Evolutionary conservation across 148 eudicot species (phyloP).

Genomic region (Selenicereus undatus): DNA sequence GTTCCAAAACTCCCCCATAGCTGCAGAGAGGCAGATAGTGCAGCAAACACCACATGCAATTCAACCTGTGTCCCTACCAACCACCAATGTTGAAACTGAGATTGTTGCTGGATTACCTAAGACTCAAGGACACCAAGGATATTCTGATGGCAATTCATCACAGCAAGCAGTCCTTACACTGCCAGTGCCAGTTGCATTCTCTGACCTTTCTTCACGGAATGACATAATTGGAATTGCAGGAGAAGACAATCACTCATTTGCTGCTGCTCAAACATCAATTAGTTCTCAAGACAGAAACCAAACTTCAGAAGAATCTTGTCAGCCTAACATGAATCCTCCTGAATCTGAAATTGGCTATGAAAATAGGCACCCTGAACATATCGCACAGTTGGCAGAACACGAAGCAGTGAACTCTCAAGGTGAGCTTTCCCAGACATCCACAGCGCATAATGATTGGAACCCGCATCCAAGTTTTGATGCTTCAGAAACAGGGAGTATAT

Average conservation of each 20-base stretch:
- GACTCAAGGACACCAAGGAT: conserved; percentile 21
- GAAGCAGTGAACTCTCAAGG: conserved; percentile 24
- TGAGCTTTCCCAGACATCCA: conserved; percentile 22
- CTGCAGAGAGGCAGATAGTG: conserved; percentile 31
- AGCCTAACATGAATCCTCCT: conserved; percentile 22
- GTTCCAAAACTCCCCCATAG: conserved; percentile 40
- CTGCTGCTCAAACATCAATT: conserved; percentile 9
- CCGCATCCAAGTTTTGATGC: conserved; percentile 29
- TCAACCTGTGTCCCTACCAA: conserved; percentile 24
- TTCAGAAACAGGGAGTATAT: conserved; percentile 33
- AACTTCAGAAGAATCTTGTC: conserved; percentile 17
- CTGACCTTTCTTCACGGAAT: conserved; percentile 21
- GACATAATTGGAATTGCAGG: conserved; percentile 13
- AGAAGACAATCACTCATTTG: conserved; percentile 12
- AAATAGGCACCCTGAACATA: conserved; percentile 25
- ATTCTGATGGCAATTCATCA: conserved; percentile 16
- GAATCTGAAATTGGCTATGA: conserved; percentile 23
- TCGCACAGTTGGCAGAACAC: conserved; percentile 21
- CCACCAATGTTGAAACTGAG: background rate
- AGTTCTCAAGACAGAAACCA: conserved; percentile 14
- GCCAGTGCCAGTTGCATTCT: conserved; percentile 22
- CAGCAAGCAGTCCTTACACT: conserved; percentile 17
- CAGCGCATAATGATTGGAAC: conserved; percentile 28
- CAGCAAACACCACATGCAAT: conserved; percentile 21
- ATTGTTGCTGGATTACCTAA: background rate